These are phyloP conservation scores for Thalassia testudinum DNA, from an alignment of 116 monocot species.

Conservation along the genomic window DNA sequence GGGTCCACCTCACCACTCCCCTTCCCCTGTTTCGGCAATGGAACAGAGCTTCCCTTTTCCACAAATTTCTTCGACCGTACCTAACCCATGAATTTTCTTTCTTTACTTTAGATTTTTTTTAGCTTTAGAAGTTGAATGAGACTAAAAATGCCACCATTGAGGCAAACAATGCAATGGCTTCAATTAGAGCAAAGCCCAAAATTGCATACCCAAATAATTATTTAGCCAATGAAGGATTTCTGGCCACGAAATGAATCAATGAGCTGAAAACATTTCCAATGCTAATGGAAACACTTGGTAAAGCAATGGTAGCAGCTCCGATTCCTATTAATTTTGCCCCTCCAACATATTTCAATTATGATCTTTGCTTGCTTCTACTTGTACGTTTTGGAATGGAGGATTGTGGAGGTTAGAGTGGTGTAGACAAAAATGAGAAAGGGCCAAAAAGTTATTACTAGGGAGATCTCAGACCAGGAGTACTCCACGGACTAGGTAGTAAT, in stretches of 20 bases:
- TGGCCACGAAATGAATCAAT: conserved; percentile 2
- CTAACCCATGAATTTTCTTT: not conserved
- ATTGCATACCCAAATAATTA: conserved; percentile 2
- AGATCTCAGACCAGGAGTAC: no score
- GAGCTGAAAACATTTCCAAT: conserved; percentile 3
- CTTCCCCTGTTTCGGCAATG: not conserved
- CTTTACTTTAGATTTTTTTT: no score
- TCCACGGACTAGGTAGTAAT: no score
- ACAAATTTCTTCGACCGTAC: not conserved
- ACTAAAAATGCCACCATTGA: not conserved
- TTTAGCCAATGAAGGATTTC: conserved; percentile 3
- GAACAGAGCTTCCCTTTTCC: not conserved
- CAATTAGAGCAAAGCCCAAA: conserved; percentile 1
- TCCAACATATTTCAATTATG: no score
- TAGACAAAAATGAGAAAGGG: no score
- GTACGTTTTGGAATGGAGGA: no score
- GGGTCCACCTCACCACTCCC: not conserved
- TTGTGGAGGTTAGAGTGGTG: no score
- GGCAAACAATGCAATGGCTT: conserved; percentile 5
- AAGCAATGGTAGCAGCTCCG: no score
- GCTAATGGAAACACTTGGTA: not conserved
- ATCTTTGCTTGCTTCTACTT: no score
- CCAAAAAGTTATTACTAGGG: no score
- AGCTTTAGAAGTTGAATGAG: not conserved
- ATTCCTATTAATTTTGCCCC: no score